Percentiles rank a stretch among this genome's conserved stretches.
phyloP scores from a whole-genome alignment of 441 rosid genomes.

The Francoa sonchifolia region DNA sequence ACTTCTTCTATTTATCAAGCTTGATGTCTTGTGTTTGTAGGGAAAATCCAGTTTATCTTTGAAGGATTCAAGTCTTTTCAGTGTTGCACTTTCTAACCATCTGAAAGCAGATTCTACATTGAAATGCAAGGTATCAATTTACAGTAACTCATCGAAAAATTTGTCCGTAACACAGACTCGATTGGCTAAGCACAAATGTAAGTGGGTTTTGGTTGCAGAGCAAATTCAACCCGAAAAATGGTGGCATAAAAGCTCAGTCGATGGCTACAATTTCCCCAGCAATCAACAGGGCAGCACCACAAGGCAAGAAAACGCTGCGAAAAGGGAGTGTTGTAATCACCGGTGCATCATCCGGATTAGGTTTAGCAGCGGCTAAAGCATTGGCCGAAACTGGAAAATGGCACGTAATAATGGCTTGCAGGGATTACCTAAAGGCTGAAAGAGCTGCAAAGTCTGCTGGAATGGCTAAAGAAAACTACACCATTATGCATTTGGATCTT shows the following conservation, averaged over 20 bases:
- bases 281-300: slow-evolving; percentile 27
- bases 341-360: slow-evolving; percentile 91
- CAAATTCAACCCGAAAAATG: slow-evolving; percentile 32
- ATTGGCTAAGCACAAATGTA: no score
- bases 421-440: slow-evolving; percentile 68
- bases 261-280: slow-evolving; percentile 49
- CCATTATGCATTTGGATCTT: slow-evolving; percentile 77
- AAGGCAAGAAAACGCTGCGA: slow-evolving; percentile 65
- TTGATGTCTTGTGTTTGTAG: slow-evolving; percentile 25
- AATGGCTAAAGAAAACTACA: slow-evolving; percentile 60
- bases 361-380: slow-evolving; percentile 81
- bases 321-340: slow-evolving; percentile 78
- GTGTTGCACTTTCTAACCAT: slow-evolving; percentile 57
- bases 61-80: slow-evolving; percentile 72
- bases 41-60: slow-evolving; percentile 39
- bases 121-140: slow-evolving; percentile 43
- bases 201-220: slow-evolving; percentile 24
- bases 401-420: slow-evolving; percentile 93
- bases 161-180: no score
- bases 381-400: slow-evolving; percentile 92
- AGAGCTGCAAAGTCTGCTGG: slow-evolving; percentile 70
- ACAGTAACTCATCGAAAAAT: not conserved
- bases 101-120: slow-evolving; percentile 49
- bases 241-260: slow-evolving; percentile 58
- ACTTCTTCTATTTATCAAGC: no score